Conservation (phyloP, 1,139 yeast genomes). For the Yamadazyma taylorii region DNA sequence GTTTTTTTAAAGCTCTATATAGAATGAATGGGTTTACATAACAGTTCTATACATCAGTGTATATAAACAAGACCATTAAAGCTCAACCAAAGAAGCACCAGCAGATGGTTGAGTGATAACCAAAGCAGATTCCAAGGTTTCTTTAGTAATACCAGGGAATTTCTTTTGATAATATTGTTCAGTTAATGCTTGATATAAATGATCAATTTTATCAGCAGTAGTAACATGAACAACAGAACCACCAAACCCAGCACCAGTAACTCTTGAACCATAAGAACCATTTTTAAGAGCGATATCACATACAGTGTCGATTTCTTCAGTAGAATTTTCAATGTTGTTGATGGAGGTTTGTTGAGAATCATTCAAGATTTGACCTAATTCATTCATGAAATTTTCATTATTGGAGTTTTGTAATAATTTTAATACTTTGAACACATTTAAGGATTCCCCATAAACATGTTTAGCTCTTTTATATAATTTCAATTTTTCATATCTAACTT, state of each 20-base stretch:
- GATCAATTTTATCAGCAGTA: constrained; percentile 42
- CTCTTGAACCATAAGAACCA: constrained; percentile 67
- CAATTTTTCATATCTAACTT: constrained; percentile 56
- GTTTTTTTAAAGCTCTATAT: too few relatives aligned
- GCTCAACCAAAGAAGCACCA: constrained; percentile 50
- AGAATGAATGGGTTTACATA: too few relatives aligned
- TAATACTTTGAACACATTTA: constrained; percentile 56
- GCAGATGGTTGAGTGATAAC: constrained; percentile 59
- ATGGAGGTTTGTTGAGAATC: constrained; percentile 56
- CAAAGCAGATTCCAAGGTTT: constrained; percentile 51
- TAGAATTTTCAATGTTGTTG: constrained; percentile 50
- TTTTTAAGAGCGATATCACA: constrained; percentile 53
- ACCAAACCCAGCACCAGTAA: constrained; percentile 85
- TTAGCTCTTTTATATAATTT: constrained; percentile 59
- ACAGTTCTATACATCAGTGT: not conserved
- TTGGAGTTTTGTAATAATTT: constrained; percentile 27
- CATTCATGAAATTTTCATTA: constrained; percentile 28
- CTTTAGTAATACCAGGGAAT: constrained; percentile 48
- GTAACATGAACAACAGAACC: constrained; percentile 72
- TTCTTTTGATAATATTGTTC: constrained; percentile 49
- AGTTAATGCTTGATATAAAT: constrained; percentile 47
- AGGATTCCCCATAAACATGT: constrained; percentile 66
- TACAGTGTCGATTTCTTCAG: constrained; percentile 55
- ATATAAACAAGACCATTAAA: constrained; percentile 3
- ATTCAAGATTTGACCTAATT: constrained; percentile 58